Base-by-base conservation (phyloP, 805 yeast species). In the Candida boleticola region DNA sequence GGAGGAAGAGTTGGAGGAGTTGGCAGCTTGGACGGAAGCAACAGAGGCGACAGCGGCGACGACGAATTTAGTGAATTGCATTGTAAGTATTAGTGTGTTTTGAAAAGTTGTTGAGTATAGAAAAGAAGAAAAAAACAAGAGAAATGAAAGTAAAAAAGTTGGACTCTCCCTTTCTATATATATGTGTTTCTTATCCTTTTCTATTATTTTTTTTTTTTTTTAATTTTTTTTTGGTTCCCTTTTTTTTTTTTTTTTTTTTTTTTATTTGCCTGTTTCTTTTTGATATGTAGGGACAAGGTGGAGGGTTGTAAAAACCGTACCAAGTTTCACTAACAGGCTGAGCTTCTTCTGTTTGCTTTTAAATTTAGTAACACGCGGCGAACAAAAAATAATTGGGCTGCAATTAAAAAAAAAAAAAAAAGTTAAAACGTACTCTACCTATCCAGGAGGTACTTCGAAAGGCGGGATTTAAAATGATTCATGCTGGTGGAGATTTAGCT, bases 1-100 rank as follows among this genome's bases (percentile, higher is more conserved):
- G 20, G 21, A 39, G 13, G 39, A 19, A 16, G 41, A 20, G 10
- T 23, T 23, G 13, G 51, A 45, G 26, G 38, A 33, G 20, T 40
- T 31, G 40, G 38, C 19, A 37, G 49, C 52, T 37, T 43, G 37
- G 16, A 40, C 45, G 25, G 50, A 23, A 18, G 44, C 41, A 22
- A 42, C 40, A 17, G 42, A 36, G 18, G 42, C 41, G 40, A 44
- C 38, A 37, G 44, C 37, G 26, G 48, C 36, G 36, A 39, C 31
- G 36, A 29, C 23, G 23, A 42, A 21, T 25, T 44, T 38, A 18
- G 45, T 37, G 37, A 46, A 41, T 44, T 46, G 50, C 50, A 46
- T 46, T 44, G 23, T 39, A 30, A 23, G 19, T 6, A 14, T 34
- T 31, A 31, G 9, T 31, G 13, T 4, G 21, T 16, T 31, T 31